Evolutionary conservation across 768 basidiomycete genomes (phyloP), one percentile per base, ranked within the genome.

Genomic region (Neoboletus magnificus): DNA sequence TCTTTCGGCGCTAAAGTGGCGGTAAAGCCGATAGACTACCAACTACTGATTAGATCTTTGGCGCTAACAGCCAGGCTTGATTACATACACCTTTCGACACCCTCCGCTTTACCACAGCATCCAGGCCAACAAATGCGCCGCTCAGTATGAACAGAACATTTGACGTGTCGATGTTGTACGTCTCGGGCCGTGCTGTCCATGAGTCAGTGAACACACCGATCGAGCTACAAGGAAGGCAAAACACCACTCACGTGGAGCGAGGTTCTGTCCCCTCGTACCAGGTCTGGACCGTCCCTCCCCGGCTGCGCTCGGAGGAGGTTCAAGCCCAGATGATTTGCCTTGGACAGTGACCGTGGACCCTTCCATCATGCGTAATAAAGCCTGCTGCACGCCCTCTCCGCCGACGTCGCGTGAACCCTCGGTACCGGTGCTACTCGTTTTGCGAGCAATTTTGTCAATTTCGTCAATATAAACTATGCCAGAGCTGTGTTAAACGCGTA

Each of bases 391-490:
- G 33, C 95, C 95, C 78, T 97, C 94, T 11, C 95, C 95, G 23
- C 92, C 88, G 1, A 98, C 94, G 68, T 98, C 95, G 61, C 89
- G 80, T 6, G 86, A 83, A 4, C 85, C 83, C 60, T 91, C 89
- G 29, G 77, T 75, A 5, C 87, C 86, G 23, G 74, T 73, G 42
- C 80, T 72, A 37, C 65, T 63, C 15, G 68, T 60, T 63, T 82
- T 87, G 47, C 84, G 81, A 15, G 93, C 89, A 55, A 97, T 85
- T 74, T 98, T 98, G 75, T 98, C 96, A 2, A 94, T 77, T 74
- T 98, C 96, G 65, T 98, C 96, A 45, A 98, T 94, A 67, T 96
- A 96, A 32, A 98, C 87, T 57, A 98, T 97, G 7, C 95, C 95
- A 68, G 86, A 86, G 66, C 92, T 95, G 54, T 36, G 20, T 47